Conservation (phyloP, 371 early-diverging fungal genomes). For the Mucor velutinosus region DNA sequence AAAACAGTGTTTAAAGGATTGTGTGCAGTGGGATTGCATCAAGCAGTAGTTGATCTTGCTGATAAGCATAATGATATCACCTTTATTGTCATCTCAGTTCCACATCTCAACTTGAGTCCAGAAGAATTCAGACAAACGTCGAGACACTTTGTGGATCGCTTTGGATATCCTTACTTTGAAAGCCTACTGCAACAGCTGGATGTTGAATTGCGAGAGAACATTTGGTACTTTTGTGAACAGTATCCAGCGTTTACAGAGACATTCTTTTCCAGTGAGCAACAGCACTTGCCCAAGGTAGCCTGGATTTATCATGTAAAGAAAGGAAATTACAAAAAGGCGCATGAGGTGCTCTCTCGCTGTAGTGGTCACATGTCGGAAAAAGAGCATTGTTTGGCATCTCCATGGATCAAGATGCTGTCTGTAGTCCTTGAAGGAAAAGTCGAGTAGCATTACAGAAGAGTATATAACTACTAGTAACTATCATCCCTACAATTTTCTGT, state of each 20-base stretch:
- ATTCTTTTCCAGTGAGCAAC: neutral
- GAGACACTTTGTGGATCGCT: neutral
- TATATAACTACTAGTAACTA: neutral
- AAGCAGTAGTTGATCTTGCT: constrained; percentile 6
- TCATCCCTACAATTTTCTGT: neutral
- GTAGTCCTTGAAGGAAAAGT: neutral
- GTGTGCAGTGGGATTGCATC: neutral
- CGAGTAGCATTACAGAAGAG: neutral
- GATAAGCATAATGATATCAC: constrained; percentile 1
- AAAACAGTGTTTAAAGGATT: neutral
- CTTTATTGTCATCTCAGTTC: neutral
- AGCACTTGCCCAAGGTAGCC: neutral
- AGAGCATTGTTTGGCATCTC: neutral
- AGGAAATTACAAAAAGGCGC: constrained; percentile 6
- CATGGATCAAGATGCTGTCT: neutral
- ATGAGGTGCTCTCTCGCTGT: neutral
- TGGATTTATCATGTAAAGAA: constrained; percentile 8
- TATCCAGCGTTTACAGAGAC: neutral
- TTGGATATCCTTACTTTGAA: constrained; percentile 2
- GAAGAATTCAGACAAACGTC: neutral
- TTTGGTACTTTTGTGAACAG: neutral
- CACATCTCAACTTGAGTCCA: neutral
- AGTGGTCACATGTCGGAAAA: neutral
- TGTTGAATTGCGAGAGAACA: neutral
- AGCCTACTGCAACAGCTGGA: neutral